These are phyloP conservation scores for Ajuga chamaepitys DNA, from an alignment of 257 asterid genomes.

Conservation along the genomic window DNA sequence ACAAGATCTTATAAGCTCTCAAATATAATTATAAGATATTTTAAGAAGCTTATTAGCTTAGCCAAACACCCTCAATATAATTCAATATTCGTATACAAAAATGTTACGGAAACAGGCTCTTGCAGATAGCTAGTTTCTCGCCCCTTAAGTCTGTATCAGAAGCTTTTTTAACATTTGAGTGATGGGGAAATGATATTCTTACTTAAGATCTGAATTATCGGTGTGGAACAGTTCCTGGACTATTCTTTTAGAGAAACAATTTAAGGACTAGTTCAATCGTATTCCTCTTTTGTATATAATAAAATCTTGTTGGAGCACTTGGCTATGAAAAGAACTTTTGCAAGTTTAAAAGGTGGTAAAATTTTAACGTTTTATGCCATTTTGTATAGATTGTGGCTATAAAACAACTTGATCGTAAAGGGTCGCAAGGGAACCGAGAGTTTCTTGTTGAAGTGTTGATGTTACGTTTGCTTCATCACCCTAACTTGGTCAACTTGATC, in stretches of 20 bases:
- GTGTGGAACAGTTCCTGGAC: neutral
- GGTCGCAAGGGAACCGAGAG: constrained; percentile 76
- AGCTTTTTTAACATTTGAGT: neutral
- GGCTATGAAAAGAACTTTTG: neutral
- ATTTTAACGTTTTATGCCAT: neutral
- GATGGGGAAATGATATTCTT: neutral
- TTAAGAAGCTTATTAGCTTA: too few relatives aligned
- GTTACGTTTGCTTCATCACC: constrained; percentile 65
- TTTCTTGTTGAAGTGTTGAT: constrained; percentile 68
- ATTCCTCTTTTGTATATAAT: neutral
- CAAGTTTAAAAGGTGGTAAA: neutral
- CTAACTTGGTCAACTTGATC: constrained; percentile 54
- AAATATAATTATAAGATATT: too few relatives aligned
- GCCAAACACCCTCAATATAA: too few relatives aligned
- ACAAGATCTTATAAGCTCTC: too few relatives aligned
- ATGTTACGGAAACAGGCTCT: too few relatives aligned
- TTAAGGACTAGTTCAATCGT: neutral
- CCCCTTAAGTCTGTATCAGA: too few relatives aligned
- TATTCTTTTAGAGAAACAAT: neutral
- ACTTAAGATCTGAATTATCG: neutral
- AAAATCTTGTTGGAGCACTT: neutral
- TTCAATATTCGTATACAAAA: too few relatives aligned
- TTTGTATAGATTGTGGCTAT: constrained; percentile 49
- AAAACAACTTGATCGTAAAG: constrained; percentile 62
- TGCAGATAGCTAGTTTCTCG: too few relatives aligned